A percentile compares a stretch with the other conserved stretches of the same genome.
phyloP scores from a whole-genome alignment of 208 protist genomes.

The Phytomonas sp. region DNA sequence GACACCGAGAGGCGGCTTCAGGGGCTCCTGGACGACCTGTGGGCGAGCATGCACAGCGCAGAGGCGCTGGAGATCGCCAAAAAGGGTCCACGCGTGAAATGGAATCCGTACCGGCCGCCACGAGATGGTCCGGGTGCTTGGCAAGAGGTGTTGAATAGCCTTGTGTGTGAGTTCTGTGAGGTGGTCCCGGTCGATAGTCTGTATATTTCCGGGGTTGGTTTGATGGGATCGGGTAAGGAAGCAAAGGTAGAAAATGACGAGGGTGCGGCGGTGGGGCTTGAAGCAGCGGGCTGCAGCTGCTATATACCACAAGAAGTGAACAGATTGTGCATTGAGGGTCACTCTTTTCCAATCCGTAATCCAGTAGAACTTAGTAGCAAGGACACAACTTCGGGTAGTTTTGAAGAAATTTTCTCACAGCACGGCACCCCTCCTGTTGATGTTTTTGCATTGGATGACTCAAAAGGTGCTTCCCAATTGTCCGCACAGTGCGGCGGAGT shows the following conservation, averaged over 20 bases:
- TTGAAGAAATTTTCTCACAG: constrained; percentile 16
- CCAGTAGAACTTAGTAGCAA: not conserved
- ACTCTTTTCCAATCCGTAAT: not conserved
- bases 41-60: constrained; percentile 34
- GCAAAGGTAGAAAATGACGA: not conserved
- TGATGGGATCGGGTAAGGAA: not conserved
- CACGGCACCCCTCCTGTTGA: constrained; percentile 14
- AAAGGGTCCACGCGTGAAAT: constrained; percentile 26
- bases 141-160: constrained; percentile 56
- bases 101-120: constrained; percentile 76
- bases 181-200: constrained; percentile 36
- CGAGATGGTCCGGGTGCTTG: constrained; percentile 35
- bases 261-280: not conserved
- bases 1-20: constrained; percentile 34
- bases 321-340: not conserved
- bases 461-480: not conserved
- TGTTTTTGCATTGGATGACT: constrained; percentile 10
- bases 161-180: constrained; percentile 54
- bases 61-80: constrained; percentile 26
- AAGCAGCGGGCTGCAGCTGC: not conserved
- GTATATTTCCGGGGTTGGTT: constrained; percentile 22
- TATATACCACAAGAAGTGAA: not conserved
- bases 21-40: constrained; percentile 32
- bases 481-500: not conserved
- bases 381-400: not conserved